Base-by-base conservation (phyloP, 2,329 filamentous ascomycete genomes). In the Botrytis aclada region DNA sequence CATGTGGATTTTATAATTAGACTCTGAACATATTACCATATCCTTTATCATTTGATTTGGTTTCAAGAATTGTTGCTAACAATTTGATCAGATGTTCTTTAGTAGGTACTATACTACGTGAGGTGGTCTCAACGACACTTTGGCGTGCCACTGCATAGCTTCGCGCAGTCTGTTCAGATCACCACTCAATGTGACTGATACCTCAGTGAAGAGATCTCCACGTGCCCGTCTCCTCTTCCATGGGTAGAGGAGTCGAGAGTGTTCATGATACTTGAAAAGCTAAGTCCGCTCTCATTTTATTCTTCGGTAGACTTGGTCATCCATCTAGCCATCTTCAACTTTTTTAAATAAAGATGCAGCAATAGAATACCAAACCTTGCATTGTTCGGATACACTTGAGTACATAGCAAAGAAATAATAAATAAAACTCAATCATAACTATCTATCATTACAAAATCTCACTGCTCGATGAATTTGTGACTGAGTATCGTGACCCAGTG, bases 1-100 rank as follows among this genome's bases (percentile, higher is more conserved):
- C 63, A 72, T 72, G 70, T 72, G 70, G 70, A 72, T 71, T 71
- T 71, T 71, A 58, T 72, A 72, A 72, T 72, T 72, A 72, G 70
- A 72, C 70, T 72, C 70, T 72, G 70, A 72, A 72, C 41, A 69
- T 47, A 69, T 25, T 47, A 39, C 37, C 51, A 72, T 37, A 29
- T 32, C 14, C 29, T 7, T 67, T 67, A 7, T 61, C 20, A 5
- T 69, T 69, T 61, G 32, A 66, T 69, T 58, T 29, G 56, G n/a
- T 39, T 14, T 69, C 43, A 37, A 69, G 63, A 61, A 69, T 43
- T 41, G 16, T 41, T 39, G 45, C 70, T 72, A 51, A 72, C 39
- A 61, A 43, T 37, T 18, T 56, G 2, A 63, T 39, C 29, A 51
- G 58, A 43, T 71, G 18, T 64, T 67, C 62, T 65, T 65, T 14